Base-by-base conservation (phyloP, 345 rosid species). In the Ceriops tagal region DNA sequence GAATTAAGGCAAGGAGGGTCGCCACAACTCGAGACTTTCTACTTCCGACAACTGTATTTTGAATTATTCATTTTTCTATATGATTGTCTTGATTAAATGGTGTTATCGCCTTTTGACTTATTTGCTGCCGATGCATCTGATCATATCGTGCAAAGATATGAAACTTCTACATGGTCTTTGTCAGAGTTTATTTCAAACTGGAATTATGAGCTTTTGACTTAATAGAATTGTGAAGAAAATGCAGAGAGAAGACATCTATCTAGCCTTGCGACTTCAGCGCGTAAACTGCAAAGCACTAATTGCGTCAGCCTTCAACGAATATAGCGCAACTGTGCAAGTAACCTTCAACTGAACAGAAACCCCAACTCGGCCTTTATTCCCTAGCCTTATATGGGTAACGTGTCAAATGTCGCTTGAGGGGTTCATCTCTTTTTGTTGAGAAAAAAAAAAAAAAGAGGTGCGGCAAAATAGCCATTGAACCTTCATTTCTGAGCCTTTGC, bases 181-280 rank as follows among this genome's bases (percentile, higher is more conserved):
- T 15, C 46, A 57, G 13, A 5, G 58, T 18, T 53, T 57, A 21
- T 64, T 72, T 61, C 65, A 52, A 52, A 47, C 47, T 62, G 72
- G 52, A 56, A 70, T 78, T 51, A 67, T 66, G 62, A 58, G 34
- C 30, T 60, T 61, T 46, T 58, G 75, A 71, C 72, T 13, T 62
- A 18, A 4, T 35, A 61, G 21, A 60, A 65, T 43, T 58, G 65
- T 52, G 24, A 68, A 32, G 39, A 56, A 7, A 53, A 21, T 20
- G 21, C 10, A 58, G 8, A 26, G 1, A 52, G 63, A 52, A 31
- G 19, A 51, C 52, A 15, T 39, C 0, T 56, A 15, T 39, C 0
- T 56, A 27, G 19, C 49, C 49, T 43, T 15, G 15, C 49, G 13
- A 43, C 49, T 13, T 43, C 19, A 39, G 46, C 46, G 15, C 46